Percentiles rank a stretch among this genome's conserved stretches.
Evolutionary conservation across 2,329 filamentous ascomycete genomes (phyloP).

Genomic region (Neofusicoccum sp.): DNA sequence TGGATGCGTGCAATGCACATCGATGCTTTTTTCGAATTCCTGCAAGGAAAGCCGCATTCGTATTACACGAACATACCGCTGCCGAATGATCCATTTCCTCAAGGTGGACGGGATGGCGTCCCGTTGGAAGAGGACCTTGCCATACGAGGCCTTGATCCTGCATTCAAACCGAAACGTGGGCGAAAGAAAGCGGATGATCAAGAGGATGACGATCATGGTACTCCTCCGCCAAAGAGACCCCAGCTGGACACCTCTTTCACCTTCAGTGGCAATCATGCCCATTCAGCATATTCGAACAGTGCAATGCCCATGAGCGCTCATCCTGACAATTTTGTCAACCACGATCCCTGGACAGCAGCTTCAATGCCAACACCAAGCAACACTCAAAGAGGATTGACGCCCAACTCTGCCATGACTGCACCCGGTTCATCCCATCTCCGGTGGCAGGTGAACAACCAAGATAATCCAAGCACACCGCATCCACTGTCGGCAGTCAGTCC

Average conservation of each 20-base stretch:
- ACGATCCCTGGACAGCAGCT: constrained; percentile 48
- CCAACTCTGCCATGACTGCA: constrained; percentile 45
- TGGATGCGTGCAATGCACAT: constrained; percentile 98
- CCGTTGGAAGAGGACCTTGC: constrained; percentile 85
- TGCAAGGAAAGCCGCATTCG: constrained; percentile 71
- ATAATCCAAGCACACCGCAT: constrained; percentile 66
- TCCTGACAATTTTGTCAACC: constrained; percentile 47
- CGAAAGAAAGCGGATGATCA: constrained; percentile 60
- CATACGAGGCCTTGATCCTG: constrained; percentile 76
- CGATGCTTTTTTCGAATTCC: constrained; percentile 90
- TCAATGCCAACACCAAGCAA: constrained; percentile 37
- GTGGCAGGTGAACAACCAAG: constrained; percentile 55
- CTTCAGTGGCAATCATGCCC: constrained; percentile 38
- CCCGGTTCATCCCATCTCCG: constrained; percentile 41
- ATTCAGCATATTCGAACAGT: constrained; percentile 53
- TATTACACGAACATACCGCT: constrained; percentile 78
- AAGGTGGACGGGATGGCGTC: constrained; percentile 74
- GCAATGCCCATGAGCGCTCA: constrained; percentile 54
- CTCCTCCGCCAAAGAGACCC: constrained; percentile 55
- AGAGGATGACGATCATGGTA: constrained; percentile 54
- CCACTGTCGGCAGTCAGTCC: constrained; percentile 78
- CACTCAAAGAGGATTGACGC: constrained; percentile 30
- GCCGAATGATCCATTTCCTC: constrained; percentile 60
- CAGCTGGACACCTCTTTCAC: constrained; percentile 55
- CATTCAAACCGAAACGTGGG: constrained; percentile 63